Percentiles rank a stretch among this genome's conserved stretches.
Conservation (phyloP, 441 rosid genomes). For the Brassica balearica region DNA sequence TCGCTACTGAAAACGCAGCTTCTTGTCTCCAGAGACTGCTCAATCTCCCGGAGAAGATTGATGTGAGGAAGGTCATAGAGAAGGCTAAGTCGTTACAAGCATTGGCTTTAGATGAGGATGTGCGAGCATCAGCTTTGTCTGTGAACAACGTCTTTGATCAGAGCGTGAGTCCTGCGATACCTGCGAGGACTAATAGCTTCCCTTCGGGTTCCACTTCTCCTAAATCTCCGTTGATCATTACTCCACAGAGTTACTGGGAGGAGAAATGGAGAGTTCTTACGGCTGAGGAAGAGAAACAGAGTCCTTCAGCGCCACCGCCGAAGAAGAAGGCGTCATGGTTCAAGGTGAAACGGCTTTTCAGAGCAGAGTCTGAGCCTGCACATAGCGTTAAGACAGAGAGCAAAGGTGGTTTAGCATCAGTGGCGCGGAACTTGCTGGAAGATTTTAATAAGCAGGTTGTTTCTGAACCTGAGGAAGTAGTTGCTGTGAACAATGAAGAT, state of each 20-base stretch:
- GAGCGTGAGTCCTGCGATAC: slow-evolving; percentile 47
- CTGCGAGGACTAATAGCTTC: slow-evolving; percentile 57
- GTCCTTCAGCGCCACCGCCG: slow-evolving; percentile 36
- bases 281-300: slow-evolving; percentile 68
- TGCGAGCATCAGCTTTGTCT: slow-evolving; percentile 41
- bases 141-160: slow-evolving; percentile 44
- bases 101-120: slow-evolving; percentile 62
- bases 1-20: slow-evolving; percentile 89
- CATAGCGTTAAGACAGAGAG: slow-evolving; percentile 47
- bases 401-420: slow-evolving; percentile 52
- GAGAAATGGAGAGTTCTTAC: slow-evolving; percentile 84
- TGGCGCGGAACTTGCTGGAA: slow-evolving; percentile 66
- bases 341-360: slow-evolving; percentile 61
- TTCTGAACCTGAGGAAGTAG: slow-evolving; percentile 42
- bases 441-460: slow-evolving; percentile 72
- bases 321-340: slow-evolving; percentile 82
- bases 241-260: slow-evolving; percentile 95
- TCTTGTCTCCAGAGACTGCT: slow-evolving; percentile 86
- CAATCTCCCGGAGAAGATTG: slow-evolving; percentile 77
- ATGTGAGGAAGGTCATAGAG: slow-evolving; percentile 63
- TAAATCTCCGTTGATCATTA: slow-evolving; percentile 59
- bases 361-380: slow-evolving; percentile 79
- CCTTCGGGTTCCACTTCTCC: slow-evolving; percentile 65
- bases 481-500: slow-evolving; percentile 29
- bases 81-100: slow-evolving; percentile 80